Conservation (phyloP, 1,139 yeast species). For the Geotrichum klebahnii region DNA sequence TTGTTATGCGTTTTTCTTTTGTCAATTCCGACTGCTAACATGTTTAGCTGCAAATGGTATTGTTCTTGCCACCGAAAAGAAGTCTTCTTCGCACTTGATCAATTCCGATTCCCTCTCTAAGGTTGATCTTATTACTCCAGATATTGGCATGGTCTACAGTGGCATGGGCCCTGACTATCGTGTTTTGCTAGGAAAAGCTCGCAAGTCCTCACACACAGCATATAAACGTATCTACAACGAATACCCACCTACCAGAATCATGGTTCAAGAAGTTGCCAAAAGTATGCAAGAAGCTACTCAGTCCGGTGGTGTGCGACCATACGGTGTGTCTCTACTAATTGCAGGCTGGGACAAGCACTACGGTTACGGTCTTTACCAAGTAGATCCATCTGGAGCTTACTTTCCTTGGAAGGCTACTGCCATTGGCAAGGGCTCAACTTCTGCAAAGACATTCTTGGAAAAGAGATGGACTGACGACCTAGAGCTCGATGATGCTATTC, state of each 20-base stretch:
- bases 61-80: slow-evolving; percentile 94
- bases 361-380: slow-evolving; percentile 86
- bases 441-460: slow-evolving; percentile 94
- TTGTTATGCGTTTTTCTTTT: too few relatives aligned
- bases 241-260: slow-evolving; percentile 91
- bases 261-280: slow-evolving; percentile 92
- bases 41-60: slow-evolving; percentile 79
- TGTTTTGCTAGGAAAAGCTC: slow-evolving; percentile 86
- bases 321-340: slow-evolving; percentile 87
- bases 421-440: slow-evolving; percentile 88
- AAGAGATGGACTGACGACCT: slow-evolving; percentile 97
- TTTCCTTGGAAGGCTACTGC: slow-evolving; percentile 99
- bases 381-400: slow-evolving; percentile 96
- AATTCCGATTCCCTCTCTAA: slow-evolving; percentile 73
- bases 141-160: slow-evolving; percentile 92
- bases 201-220: slow-evolving; percentile 88
- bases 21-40: background rate
- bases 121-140: slow-evolving; percentile 83
- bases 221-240: slow-evolving; percentile 93
- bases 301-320: slow-evolving; percentile 97
- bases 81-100: slow-evolving; percentile 73
- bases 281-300: slow-evolving; percentile 98
- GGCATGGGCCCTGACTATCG: slow-evolving; percentile 99
- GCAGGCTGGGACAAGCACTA: slow-evolving; percentile 89
- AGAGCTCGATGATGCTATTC: slow-evolving; percentile 96